phyloP scores from a whole-genome alignment of 208 protist species.

The Acanthamoeba triangularis region DNA sequence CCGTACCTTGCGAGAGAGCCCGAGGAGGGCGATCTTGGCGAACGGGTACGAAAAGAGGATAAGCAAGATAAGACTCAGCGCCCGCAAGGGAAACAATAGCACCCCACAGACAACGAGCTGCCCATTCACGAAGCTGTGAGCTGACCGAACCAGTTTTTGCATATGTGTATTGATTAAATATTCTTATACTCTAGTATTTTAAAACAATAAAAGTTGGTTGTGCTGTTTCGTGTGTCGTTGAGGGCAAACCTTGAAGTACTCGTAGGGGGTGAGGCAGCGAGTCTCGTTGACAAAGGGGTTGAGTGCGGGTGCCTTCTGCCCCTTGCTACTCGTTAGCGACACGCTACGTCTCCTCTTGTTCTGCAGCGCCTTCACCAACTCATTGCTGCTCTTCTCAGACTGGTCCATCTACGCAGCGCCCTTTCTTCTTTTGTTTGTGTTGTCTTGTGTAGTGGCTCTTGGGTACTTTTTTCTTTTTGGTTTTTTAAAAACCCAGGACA shows the following conservation, averaged over 20 bases:
- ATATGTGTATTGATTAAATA: background rate
- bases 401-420: background rate
- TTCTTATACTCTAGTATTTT: background rate
- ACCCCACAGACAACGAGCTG: background rate
- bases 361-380: conserved; percentile 3
- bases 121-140: background rate
- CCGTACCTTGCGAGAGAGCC: background rate
- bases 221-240: background rate
- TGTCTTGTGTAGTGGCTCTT: background rate
- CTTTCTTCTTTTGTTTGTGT: background rate
- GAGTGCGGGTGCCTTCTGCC: background rate
- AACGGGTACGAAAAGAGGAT: background rate
- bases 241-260: background rate
- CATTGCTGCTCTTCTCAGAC: background rate
- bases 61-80: background rate
- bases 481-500: too few species aligned
- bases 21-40: conserved; percentile 35
- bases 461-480: too few species aligned
- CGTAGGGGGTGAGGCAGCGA: background rate
- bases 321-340: background rate
- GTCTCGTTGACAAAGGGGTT: background rate
- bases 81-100: conserved; percentile 13
- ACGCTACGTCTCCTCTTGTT: background rate
- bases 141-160: background rate
- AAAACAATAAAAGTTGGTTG: background rate